phyloP scores from a whole-genome alignment of 2,329 filamentous ascomycete species.

The Pestalotiopsis sp. region DNA sequence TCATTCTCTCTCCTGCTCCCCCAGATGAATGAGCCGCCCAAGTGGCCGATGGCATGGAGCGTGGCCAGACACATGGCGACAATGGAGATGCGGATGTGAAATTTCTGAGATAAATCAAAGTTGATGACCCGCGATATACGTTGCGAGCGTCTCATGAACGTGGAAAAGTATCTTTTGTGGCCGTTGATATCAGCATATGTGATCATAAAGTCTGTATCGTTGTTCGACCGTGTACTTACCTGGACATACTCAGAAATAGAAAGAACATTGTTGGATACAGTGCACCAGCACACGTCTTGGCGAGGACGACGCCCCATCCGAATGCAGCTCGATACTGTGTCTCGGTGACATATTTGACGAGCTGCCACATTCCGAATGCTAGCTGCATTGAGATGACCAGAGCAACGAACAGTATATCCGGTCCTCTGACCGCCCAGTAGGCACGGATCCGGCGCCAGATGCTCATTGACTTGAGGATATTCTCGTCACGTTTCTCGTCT shows the following conservation, averaged over 20 bases:
- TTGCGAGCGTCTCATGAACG: constrained; percentile 52
- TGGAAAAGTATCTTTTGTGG: constrained; percentile 50
- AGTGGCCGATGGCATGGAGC: constrained; percentile 55
- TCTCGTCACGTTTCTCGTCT: constrained; percentile 47
- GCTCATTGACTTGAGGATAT: constrained; percentile 47
- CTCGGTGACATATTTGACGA: constrained; percentile 52
- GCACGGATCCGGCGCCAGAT: constrained; percentile 49
- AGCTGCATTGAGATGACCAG: constrained; percentile 50
- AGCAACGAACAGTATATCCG: constrained; percentile 50
- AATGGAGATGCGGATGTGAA: constrained; percentile 58
- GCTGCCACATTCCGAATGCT: constrained; percentile 57
- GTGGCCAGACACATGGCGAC: constrained; percentile 52
- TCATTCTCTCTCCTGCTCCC: constrained; percentile 48
- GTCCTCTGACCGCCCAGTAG: constrained; percentile 58
- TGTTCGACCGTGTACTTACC: background rate
- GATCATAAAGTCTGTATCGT: background rate
- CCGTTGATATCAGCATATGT: background rate
- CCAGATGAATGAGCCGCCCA: constrained; percentile 54
- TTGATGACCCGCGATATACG: constrained; percentile 57
- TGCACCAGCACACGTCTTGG: constrained; percentile 56
- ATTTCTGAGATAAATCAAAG: constrained; percentile 57
- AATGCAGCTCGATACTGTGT: constrained; percentile 49
- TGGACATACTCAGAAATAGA: constrained; percentile 58
- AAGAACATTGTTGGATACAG: constrained; percentile 63
- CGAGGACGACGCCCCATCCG: constrained; percentile 58